Evolutionary conservation across 164 flowering plant species (phyloP).

Genomic region (Nelumbo lutea): DNA sequence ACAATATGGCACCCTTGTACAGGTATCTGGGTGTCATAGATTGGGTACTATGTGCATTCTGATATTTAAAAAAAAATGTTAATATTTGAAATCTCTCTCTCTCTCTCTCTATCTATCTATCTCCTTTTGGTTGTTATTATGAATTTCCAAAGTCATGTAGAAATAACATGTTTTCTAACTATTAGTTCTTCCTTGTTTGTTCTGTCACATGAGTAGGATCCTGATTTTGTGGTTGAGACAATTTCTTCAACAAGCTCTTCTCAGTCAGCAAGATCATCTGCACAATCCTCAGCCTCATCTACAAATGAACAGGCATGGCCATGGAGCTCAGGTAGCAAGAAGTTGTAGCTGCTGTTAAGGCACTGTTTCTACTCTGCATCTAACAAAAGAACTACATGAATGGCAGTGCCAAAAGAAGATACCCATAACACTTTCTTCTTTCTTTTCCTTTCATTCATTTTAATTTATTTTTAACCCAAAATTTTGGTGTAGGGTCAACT

Average conservation of each 20-base stretch:
- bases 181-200: background rate
- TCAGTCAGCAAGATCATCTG: slow-evolving; percentile 52
- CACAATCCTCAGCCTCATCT: slow-evolving; percentile 52
- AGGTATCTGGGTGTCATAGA: too few species aligned
- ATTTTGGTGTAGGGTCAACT: slow-evolving; percentile 46
- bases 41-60: too few species aligned
- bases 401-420: background rate
- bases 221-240: slow-evolving; percentile 79
- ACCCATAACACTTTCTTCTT: too few species aligned
- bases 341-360: background rate
- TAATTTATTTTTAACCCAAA: slow-evolving; percentile 2
- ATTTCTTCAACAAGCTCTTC: slow-evolving; percentile 58
- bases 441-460: too few species aligned
- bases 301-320: slow-evolving; percentile 33
- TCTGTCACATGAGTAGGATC: slow-evolving; percentile 53
- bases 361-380: background rate
- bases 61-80: too few species aligned
- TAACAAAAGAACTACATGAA: background rate
- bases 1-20: too few species aligned
- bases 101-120: too few species aligned
- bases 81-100: too few species aligned
- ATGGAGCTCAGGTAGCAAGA: slow-evolving; percentile 46
- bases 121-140: background rate
- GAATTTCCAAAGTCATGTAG: background rate
- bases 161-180: too few species aligned